Base-by-base conservation (phyloP, 345 rosid genomes). In the Pseudoturritis turrita region DNA sequence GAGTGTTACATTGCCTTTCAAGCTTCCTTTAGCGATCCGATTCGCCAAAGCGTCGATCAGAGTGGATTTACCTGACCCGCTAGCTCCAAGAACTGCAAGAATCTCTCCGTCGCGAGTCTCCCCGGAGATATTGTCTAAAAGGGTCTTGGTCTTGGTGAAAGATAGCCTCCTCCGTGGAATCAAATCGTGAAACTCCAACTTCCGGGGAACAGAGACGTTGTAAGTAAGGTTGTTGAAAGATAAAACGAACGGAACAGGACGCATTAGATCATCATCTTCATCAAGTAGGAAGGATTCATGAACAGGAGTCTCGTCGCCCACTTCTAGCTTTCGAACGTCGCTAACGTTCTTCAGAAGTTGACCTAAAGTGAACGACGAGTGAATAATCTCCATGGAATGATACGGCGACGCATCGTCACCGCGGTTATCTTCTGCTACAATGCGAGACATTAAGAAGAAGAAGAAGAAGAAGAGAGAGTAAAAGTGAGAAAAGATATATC, bases 41-140 rank as follows among this genome's bases (percentile, higher is more conserved):
- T 89, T 89, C 2, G 96, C 97, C 17, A 91, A 71, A 0, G 96
- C 96, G 11, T 94, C 97, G 19, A 91, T 81, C 3, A 91, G 67
- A 0, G 97, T 95, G 6, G 97, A 95, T 57, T 95, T 95, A 22
- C 99, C 97, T 0, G 98, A 88, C 0, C 99, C 98, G 33, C 97
- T 95, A 0, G 98, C 99, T 0, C 97, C 99, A 0, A 91, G 96
- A 65, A 95, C 96, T 0, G 98, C 96, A 2, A 95, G 68, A 22
- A 91, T 86, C 83, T 95, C 98, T 0, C 98, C 99, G 4, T 95
- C 93, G 0, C 92, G 82, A 0, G 98, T 90, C 81, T 88, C 90
- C 0, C 98, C 99, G 22, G 96, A 88, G 66, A 95, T 84, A 29
- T 88, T 81, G 40, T 95, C 82, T 0, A 95, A 83, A 3, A 90